A percentile compares a stretch with the other conserved stretches of the same genome.
phyloP scores from a whole-genome alignment of 2,329 filamentous ascomycete species.

The Penicillium sp. region DNA sequence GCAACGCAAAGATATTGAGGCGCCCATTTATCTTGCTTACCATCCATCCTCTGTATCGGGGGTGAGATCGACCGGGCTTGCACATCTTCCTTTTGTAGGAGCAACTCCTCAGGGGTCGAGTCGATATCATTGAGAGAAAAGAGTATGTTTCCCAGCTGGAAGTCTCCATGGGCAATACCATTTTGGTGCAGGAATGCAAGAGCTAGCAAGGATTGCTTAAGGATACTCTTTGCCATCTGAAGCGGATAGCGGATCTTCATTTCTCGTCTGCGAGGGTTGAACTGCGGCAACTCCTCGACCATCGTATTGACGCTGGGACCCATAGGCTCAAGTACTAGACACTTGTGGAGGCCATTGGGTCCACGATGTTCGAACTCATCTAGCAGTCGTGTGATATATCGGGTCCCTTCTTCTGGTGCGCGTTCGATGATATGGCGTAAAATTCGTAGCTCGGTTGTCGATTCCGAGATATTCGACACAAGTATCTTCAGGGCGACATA shows the following conservation, averaged over 20 bases:
- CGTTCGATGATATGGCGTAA: conserved; percentile 18
- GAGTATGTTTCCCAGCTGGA: conserved; percentile 27
- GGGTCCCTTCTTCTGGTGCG: conserved; percentile 14
- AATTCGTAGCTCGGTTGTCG: conserved; percentile 18
- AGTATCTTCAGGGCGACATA: conserved; percentile 36
- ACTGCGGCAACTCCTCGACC: conserved; percentile 24
- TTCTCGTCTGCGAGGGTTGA: conserved; percentile 17
- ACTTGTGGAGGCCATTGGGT: conserved; percentile 34
- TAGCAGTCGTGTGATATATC: conserved; percentile 21
- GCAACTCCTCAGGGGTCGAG: conserved; percentile 15
- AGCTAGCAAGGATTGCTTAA: conserved; percentile 25
- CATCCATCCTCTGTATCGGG: conserved; percentile 24
- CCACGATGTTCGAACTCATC: conserved; percentile 28
- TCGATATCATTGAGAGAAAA: conserved; percentile 21
- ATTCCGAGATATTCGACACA: conserved; percentile 23
- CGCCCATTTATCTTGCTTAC: conserved; percentile 31
- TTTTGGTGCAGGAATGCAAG: conserved; percentile 26
- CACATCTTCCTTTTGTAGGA: conserved; percentile 24
- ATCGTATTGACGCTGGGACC: conserved; percentile 29
- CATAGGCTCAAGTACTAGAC: conserved; percentile 32
- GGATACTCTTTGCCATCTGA: conserved; percentile 25
- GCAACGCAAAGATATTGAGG: conserved; percentile 29
- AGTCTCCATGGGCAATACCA: conserved; percentile 26
- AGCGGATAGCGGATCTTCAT: conserved; percentile 24
- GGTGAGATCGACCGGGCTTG: conserved; percentile 19